Evolutionary conservation across 768 basidiomycete species (phyloP).

Genomic region (Kondoa malvinella): DNA sequence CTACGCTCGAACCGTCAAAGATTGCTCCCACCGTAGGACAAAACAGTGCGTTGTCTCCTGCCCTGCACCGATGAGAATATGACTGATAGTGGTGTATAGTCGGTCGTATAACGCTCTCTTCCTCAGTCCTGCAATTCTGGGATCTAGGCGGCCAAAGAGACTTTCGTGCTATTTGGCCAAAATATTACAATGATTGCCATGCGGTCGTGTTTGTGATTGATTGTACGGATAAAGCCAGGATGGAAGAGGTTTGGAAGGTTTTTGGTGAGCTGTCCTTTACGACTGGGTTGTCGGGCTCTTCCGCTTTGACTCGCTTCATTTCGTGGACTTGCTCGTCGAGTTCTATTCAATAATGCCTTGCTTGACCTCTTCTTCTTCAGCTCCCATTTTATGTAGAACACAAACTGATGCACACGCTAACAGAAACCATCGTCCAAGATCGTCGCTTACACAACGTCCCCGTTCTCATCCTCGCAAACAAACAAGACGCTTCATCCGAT

Average conservation of each 20-base stretch:
- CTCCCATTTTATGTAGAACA: neutral
- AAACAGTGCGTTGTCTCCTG: slow-evolving; percentile 51
- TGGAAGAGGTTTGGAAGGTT: slow-evolving; percentile 90
- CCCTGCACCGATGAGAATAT: neutral
- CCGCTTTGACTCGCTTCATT: neutral
- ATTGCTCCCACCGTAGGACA: slow-evolving; percentile 95
- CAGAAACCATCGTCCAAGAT: slow-evolving; percentile 61
- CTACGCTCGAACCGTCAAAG: slow-evolving; percentile 75
- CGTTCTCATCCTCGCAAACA: slow-evolving; percentile 81
- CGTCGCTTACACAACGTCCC: slow-evolving; percentile 82
- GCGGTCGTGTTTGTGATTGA: slow-evolving; percentile 92
- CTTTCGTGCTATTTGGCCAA: slow-evolving; percentile 82
- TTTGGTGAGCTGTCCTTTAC: slow-evolving; percentile 61
- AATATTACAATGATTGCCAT: slow-evolving; percentile 92
- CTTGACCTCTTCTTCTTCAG: no score
- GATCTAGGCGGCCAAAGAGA: slow-evolving; percentile 90
- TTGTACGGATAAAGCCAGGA: slow-evolving; percentile 54
- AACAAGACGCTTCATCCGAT: slow-evolving; percentile 57
- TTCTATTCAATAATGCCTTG: no score
- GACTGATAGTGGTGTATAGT: slow-evolving; percentile 38
- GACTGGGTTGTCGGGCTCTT: no score
- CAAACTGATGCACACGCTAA: neutral
- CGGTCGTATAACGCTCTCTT: slow-evolving; percentile 81
- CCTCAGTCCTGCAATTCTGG: slow-evolving; percentile 89
- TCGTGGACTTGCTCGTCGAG: no score